Conservation (phyloP, 164 flowering plant genomes). For the Chimonanthus salicifolius region DNA sequence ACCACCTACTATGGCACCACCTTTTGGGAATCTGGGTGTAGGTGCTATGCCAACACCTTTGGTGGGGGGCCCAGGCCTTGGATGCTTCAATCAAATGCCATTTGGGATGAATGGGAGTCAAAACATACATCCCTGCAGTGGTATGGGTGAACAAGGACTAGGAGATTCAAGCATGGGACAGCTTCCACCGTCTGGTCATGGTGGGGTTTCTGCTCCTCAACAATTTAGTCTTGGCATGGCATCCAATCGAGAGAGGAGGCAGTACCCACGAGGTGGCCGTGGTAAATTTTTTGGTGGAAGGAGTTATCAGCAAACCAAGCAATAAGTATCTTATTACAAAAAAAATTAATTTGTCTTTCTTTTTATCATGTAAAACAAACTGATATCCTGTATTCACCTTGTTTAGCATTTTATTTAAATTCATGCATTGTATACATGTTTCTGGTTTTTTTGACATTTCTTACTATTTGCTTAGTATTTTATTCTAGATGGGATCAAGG, state of each 20-base stretch:
- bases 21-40: slow-evolving; percentile 29
- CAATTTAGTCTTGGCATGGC: slow-evolving; percentile 11
- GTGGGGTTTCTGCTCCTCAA: slow-evolving; percentile 10
- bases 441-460: background rate
- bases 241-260: slow-evolving; percentile 18
- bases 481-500: background rate
- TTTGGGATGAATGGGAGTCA: slow-evolving; percentile 23
- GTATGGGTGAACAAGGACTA: slow-evolving; percentile 11
- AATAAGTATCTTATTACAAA: background rate
- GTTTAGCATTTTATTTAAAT: no score
- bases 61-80: slow-evolving; percentile 32
- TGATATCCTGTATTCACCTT: no score
- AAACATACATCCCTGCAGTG: slow-evolving; percentile 5
- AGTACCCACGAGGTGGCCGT: slow-evolving; percentile 10
- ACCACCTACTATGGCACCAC: slow-evolving; percentile 10
- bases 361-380: background rate
- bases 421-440: no score
- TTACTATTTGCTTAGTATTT: background rate
- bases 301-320: slow-evolving; percentile 11
- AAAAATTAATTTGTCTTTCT: background rate
- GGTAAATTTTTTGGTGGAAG: slow-evolving; percentile 14
- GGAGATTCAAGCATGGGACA: slow-evolving; percentile 2
- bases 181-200: slow-evolving; percentile 1
- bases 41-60: slow-evolving; percentile 28
- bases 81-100: slow-evolving; percentile 21